Percentiles rank a stretch among this genome's conserved stretches.
These are phyloP conservation scores for Hydrangea macrophylla DNA, from an alignment of 148 eudicot species.

Conservation along the genomic window DNA sequence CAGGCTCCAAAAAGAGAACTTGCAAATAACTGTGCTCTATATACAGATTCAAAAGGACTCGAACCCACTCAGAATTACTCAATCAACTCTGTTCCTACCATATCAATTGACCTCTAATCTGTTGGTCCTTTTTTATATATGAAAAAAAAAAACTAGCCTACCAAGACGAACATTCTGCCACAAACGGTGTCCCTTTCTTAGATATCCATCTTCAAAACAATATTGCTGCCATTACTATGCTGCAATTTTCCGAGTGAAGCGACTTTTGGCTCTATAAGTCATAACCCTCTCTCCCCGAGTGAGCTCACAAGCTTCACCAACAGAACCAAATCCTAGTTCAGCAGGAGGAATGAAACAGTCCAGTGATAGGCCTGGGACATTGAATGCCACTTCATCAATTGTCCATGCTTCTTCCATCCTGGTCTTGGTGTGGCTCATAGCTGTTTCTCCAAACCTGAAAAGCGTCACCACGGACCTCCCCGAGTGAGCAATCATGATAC, in stretches of 20 bases:
- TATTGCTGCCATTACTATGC: constrained; percentile 36
- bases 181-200: constrained; percentile 28
- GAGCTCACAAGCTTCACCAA: constrained; percentile 57
- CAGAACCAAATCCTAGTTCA: constrained; percentile 56
- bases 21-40: constrained; percentile 42
- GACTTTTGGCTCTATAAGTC: constrained; percentile 68
- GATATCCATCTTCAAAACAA: constrained; percentile 58
- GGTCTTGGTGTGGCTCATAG: constrained; percentile 61
- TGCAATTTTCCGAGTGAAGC: constrained; percentile 48
- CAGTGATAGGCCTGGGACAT: constrained; percentile 66
- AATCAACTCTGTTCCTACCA: constrained; percentile 8
- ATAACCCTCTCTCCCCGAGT: constrained; percentile 56
- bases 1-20: constrained; percentile 7
- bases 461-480: constrained; percentile 93
- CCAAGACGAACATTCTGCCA: constrained; percentile 7
- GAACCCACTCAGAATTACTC: constrained; percentile 19
- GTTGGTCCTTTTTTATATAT: constrained; percentile 8
- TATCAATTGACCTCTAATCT: background rate
- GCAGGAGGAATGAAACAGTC: constrained; percentile 97
- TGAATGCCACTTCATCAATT: constrained; percentile 39
- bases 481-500: constrained; percentile 92
- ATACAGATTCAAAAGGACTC: constrained; percentile 43
- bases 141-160: constrained; percentile 10
- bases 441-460: constrained; percentile 87
- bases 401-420: constrained; percentile 45